phyloP scores from a whole-genome alignment of 2,329 filamentous ascomycete genomes.

The Diplodia corticola region DNA sequence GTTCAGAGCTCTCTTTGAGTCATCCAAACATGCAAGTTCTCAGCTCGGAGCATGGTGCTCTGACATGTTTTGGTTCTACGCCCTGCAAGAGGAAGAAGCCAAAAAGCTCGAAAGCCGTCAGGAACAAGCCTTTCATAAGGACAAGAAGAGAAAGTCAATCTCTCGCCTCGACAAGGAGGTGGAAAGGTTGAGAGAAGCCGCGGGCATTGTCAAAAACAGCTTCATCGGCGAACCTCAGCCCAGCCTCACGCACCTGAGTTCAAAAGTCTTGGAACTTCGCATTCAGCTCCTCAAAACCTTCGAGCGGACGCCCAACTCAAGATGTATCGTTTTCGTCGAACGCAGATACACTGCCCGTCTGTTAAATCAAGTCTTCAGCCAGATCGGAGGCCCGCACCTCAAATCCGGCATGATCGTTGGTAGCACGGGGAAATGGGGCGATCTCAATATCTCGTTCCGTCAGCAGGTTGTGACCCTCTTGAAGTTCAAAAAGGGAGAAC shows the following conservation, averaged over 20 bases:
- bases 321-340: conserved; percentile 87
- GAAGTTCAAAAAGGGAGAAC: conserved; percentile 59
- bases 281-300: conserved; percentile 65
- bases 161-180: conserved; percentile 53
- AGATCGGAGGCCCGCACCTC: conserved; percentile 60
- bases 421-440: conserved; percentile 52
- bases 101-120: conserved; percentile 55
- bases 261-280: conserved; percentile 69
- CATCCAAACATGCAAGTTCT: conserved; percentile 60
- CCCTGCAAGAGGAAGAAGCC: conserved; percentile 63
- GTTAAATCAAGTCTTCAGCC: conserved; percentile 66
- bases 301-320: conserved; percentile 54
- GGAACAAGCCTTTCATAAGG: conserved; percentile 15
- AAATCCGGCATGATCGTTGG: conserved; percentile 66
- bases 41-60: conserved; percentile 82
- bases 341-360: conserved; percentile 74
- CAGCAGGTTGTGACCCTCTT: conserved; percentile 73
- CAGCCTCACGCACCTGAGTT: conserved; percentile 57
- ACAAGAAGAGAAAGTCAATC: conserved; percentile 51
- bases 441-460: conserved; percentile 66
- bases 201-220: conserved; percentile 56
- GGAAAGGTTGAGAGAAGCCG: conserved; percentile 59
- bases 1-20: conserved; percentile 60
- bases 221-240: conserved; percentile 45
- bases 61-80: conserved; percentile 76